Conservation (phyloP, 129 eudicot species). For the Scalesia atractyloides region DNA sequence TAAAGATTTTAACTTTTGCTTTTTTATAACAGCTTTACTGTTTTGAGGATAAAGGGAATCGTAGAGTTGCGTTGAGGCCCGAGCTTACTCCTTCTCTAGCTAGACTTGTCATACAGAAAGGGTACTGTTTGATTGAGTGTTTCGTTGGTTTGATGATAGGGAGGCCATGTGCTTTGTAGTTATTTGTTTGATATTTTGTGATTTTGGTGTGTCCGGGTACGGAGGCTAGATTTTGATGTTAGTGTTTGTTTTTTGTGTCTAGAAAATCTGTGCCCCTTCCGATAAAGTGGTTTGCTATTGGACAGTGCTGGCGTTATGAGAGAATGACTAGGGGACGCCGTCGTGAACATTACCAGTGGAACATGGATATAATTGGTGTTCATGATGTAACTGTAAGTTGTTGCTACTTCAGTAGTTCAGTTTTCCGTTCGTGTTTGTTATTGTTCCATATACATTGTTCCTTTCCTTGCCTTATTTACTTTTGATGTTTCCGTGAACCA, state of each 20-base stretch:
- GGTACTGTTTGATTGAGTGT: slow-evolving; percentile 41
- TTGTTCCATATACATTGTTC: background rate
- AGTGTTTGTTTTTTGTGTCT: slow-evolving; percentile 73
- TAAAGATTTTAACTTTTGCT: background rate
- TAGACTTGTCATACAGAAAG: slow-evolving; percentile 98
- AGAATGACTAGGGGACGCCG: slow-evolving; percentile 97
- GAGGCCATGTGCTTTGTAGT: slow-evolving; percentile 1
- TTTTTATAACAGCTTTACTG: slow-evolving; percentile 74
- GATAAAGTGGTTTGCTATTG: slow-evolving; percentile 95
- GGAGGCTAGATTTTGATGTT: slow-evolving; percentile 68
- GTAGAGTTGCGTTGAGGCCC: slow-evolving; percentile 95
- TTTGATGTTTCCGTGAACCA: slow-evolving; percentile 1
- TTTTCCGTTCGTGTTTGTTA: slow-evolving; percentile 7
- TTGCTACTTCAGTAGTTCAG: background rate
- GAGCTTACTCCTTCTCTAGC: slow-evolving; percentile 99
- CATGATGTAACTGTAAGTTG: slow-evolving; percentile 79
- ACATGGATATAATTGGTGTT: slow-evolving; percentile 98
- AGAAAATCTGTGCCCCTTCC: slow-evolving; percentile 96
- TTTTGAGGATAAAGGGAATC: slow-evolving; percentile 97
- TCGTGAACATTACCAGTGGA: slow-evolving; percentile 99
- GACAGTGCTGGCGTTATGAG: slow-evolving; percentile 99
- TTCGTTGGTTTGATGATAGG: no score
- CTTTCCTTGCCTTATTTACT: slow-evolving; percentile 1
- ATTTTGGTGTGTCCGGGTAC: slow-evolving; percentile 63
- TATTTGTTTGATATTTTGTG: slow-evolving; percentile 48